These are phyloP conservation scores for Sporothrix phasma DNA, from an alignment of 2,329 filamentous ascomycete species.

Conservation along the genomic window DNA sequence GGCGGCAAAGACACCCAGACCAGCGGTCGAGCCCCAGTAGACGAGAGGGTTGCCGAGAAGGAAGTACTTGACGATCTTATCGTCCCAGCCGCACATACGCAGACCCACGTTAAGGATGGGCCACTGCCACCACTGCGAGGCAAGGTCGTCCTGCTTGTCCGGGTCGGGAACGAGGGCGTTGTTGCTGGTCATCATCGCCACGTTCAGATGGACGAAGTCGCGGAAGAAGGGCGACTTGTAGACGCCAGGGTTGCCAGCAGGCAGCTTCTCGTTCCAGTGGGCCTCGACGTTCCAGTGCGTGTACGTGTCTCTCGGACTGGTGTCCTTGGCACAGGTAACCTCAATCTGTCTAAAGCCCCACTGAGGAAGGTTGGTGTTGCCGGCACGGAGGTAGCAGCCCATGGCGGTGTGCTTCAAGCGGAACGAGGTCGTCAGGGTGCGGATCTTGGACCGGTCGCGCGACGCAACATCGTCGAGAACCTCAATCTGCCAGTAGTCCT, in stretches of 20 bases:
- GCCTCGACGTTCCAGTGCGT: conserved; percentile 99
- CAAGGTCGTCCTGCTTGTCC: conserved; percentile 97
- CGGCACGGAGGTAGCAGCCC: conserved; percentile 88
- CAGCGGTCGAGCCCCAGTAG: conserved; percentile 87
- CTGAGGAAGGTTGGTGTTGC: conserved; percentile 91
- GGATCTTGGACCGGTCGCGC: conserved; percentile 70
- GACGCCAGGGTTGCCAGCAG: conserved; percentile 74
- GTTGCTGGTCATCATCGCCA: conserved; percentile 99
- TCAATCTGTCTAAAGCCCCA: conserved; percentile 99
- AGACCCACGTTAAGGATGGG: conserved; percentile 89
- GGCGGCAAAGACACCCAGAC: conserved; percentile 61
- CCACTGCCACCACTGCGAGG: conserved; percentile 98
- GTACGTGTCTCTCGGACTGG: conserved; percentile 85
- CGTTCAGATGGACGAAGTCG: conserved; percentile 95
- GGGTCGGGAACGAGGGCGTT: conserved; percentile 95
- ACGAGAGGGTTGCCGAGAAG: conserved; percentile 91
- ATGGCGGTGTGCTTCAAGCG: conserved; percentile 72
- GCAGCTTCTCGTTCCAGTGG: conserved; percentile 86
- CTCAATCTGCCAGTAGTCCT: conserved; percentile 94
- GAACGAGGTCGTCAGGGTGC: conserved; percentile 89
- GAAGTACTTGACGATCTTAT: conserved; percentile 94
- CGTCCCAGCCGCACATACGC: conserved; percentile 98
- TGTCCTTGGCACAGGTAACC: conserved; percentile 86
- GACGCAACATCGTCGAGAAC: conserved; percentile 84
- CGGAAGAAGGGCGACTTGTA: conserved; percentile 97